Evolutionary conservation across 2,329 filamentous ascomycete species (phyloP), one percentile per base, ranked within the genome.

Genomic region (Xylariaceae sp.): DNA sequence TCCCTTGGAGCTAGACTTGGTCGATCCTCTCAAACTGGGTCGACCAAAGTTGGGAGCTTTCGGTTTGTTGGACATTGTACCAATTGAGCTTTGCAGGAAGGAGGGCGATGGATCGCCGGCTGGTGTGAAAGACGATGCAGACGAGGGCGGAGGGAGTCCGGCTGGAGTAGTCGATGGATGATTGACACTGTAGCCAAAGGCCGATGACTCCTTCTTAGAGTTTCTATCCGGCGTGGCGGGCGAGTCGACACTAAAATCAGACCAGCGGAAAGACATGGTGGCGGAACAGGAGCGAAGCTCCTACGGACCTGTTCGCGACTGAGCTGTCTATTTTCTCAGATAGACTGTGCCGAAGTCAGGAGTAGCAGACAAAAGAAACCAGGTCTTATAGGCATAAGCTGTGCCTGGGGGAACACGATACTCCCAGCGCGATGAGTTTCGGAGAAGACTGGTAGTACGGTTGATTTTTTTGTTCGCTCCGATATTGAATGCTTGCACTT

Each of bases 101-200:
- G 79, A 79, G 24, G 75, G 78, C 18, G 81, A 80, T 0, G 81
- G 81, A 13, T 81, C 80, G 50, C 82, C 82, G 13, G 75, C 74
- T 1, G 81, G 81, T 1, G 81, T 83, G 68, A 83, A 83, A 36
- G 80, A 82, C 4, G 76, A 76, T 7, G 75, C 74, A 6, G 80
- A 79, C 23, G 81, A 80, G 1, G 77, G 60, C 39, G 67, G 77
- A 8, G 80, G 79, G 23, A 76, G 76, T 0, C 76, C 81, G 15
- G 76, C 77, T 4, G 81, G 81, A 2, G 81, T 83, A 2, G 79
- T 82, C 30, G 80, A 78, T 6, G 80, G 78, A 43, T 75, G 71
- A 7, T 77, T 73, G 54, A 53, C 63, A 32, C 68, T 75, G 32
- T 75, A 74, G 30, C 69, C 69, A 33, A 75, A 77, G 35, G 71